These are phyloP conservation scores for Tetrahymena elliotti DNA, from an alignment of 73 alveolate genomes.

Conservation along the genomic window DNA sequence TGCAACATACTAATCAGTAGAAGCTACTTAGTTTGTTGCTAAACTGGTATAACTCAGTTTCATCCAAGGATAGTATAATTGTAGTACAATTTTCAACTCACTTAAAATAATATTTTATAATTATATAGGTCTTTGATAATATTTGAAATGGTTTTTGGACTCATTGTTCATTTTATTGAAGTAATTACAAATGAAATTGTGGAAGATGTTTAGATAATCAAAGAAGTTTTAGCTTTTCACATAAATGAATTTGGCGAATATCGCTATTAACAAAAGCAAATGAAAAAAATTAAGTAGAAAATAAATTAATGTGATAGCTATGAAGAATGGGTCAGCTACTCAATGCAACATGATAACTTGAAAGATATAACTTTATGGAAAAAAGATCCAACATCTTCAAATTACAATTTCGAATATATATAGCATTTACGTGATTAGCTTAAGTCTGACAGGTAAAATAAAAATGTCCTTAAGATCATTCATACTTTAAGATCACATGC, in stretches of 20 bases:
- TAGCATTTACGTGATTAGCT: background rate
- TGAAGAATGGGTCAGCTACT: background rate
- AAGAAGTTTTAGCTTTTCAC: background rate
- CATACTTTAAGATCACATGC: constrained; percentile 22
- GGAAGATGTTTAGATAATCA: background rate
- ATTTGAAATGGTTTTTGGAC: background rate
- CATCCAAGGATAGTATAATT: background rate
- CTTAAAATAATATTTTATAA: background rate
- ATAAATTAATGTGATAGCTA: background rate
- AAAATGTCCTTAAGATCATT: background rate
- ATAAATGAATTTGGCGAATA: background rate
- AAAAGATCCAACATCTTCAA: background rate
- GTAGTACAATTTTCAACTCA: background rate
- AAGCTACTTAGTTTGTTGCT: background rate
- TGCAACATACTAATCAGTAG: background rate
- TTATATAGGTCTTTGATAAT: background rate
- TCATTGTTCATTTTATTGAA: background rate
- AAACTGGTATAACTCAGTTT: background rate
- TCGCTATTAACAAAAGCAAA: background rate
- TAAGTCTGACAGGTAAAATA: background rate
- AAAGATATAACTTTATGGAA: background rate
- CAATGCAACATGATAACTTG: background rate
- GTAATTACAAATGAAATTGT: background rate
- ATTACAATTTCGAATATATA: background rate
- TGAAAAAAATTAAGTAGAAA: background rate